phyloP scores from a whole-genome alignment of 2,329 filamentous ascomycete species.

The Ploettnerulaceae sp. region DNA sequence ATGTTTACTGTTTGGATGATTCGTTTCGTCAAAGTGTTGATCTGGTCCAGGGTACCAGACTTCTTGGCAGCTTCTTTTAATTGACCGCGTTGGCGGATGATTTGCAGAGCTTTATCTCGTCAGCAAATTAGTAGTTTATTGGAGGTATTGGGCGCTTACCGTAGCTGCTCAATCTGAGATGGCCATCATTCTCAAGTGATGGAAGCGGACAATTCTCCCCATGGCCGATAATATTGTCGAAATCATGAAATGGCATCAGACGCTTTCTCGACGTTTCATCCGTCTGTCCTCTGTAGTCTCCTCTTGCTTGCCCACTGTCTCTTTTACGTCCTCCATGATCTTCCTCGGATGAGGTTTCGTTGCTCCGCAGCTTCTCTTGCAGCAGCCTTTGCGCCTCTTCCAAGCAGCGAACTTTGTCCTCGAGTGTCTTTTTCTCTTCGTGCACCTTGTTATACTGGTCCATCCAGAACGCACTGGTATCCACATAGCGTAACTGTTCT shows the following conservation, averaged over 20 bases:
- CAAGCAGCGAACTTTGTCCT: constrained; percentile 21
- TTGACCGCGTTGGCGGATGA: constrained; percentile 12
- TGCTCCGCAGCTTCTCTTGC: not conserved
- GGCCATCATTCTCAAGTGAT: constrained; percentile 6
- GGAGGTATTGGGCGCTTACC: constrained; percentile 10
- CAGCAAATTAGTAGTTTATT: constrained; percentile 4
- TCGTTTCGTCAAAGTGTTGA: constrained; percentile 14
- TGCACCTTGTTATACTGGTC: constrained; percentile 24
- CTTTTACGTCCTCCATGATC: not conserved
- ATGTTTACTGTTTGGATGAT: constrained; percentile 14
- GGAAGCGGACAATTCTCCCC: not conserved
- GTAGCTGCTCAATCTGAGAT: constrained; percentile 16
- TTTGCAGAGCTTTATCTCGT: constrained; percentile 15
- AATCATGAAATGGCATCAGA: not conserved
- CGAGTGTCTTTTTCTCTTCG: constrained; percentile 23
- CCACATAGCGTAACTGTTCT: constrained; percentile 24
- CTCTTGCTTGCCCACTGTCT: not conserved
- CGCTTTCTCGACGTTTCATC: constrained; percentile 10
- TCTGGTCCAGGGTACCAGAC: constrained; percentile 16
- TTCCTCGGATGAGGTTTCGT: not conserved
- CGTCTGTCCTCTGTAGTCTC: too few species aligned
- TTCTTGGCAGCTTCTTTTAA: constrained; percentile 6
- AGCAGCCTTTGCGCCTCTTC: constrained; percentile 16
- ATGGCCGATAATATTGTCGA: not conserved
- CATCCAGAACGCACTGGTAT: constrained; percentile 30